phyloP scores from a whole-genome alignment of 805 yeast genomes.

The Nadsonia fulvescens region DNA sequence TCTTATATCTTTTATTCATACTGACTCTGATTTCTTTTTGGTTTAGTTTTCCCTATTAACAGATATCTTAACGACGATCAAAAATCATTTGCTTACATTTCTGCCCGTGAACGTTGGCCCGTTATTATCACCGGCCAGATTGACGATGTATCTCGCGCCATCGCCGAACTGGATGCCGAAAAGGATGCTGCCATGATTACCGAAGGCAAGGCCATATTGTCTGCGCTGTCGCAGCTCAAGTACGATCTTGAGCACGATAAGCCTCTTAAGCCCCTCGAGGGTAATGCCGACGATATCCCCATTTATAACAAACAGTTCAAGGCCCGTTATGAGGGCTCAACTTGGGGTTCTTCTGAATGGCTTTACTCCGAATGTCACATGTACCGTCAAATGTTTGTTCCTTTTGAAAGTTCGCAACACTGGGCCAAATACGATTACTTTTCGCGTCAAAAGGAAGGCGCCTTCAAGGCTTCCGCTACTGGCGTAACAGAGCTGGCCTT shows the following conservation, averaged over 20 bases:
- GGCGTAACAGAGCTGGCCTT: conserved; percentile 74
- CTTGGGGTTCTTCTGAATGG: conserved; percentile 89
- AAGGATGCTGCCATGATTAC: conserved; percentile 14
- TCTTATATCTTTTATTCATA: too few relatives aligned
- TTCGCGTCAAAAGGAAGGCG: conserved; percentile 44
- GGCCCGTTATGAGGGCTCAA: conserved; percentile 16
- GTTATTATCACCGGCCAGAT: conserved; percentile 52
- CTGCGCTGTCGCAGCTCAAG: conserved; percentile 26
- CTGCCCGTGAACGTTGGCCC: conserved; percentile 78
- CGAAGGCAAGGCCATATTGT: conserved; percentile 32
- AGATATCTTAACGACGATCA: conserved; percentile 53
- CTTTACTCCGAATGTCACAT: conserved; percentile 68
- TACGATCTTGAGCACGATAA: conserved; percentile 20
- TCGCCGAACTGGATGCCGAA: conserved; percentile 13
- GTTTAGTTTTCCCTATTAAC: too few relatives aligned
- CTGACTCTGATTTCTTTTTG: too few relatives aligned
- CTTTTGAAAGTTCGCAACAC: conserved; percentile 16
- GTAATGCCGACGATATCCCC: conserved; percentile 22
- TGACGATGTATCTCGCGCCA: conserved; percentile 33
- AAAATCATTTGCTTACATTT: conserved; percentile 65
- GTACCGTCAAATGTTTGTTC: conserved; percentile 32
- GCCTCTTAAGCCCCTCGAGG: conserved; percentile 26
- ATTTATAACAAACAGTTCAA: conserved; percentile 42
- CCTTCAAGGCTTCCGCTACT: conserved; percentile 53
- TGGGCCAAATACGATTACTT: conserved; percentile 61